Percentiles rank a stretch among this genome's conserved stretches.
Evolutionary conservation across 83 land plant species (phyloP).

Genomic region (Diphasiastrum complanatum): DNA sequence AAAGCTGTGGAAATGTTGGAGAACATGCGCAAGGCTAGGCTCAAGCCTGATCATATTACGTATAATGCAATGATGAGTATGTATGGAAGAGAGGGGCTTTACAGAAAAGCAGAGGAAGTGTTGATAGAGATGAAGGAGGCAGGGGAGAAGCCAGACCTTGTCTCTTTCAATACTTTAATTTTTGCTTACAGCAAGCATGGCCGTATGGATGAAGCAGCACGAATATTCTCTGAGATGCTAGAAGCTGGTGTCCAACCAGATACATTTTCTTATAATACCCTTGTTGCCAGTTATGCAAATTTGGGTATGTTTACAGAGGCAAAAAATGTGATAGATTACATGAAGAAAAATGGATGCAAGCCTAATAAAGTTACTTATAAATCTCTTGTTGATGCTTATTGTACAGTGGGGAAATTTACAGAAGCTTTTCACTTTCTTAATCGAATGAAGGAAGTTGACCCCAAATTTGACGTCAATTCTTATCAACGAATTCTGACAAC

Average conservation of each 20-base stretch:
- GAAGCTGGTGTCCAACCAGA: slow-evolving; percentile 61
- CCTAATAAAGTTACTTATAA: slow-evolving; percentile 68
- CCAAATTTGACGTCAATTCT: slow-evolving; percentile 5
- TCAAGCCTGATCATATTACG: slow-evolving; percentile 65
- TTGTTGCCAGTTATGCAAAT: slow-evolving; percentile 52
- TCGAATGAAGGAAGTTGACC: slow-evolving; percentile 17
- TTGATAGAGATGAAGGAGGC: slow-evolving; percentile 39
- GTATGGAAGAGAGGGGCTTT: slow-evolving; percentile 70
- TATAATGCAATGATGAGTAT: slow-evolving; percentile 82
- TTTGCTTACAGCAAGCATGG: slow-evolving; percentile 78
- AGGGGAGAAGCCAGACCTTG: slow-evolving; percentile 63
- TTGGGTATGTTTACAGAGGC: slow-evolving; percentile 63
- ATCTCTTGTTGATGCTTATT: slow-evolving; percentile 59
- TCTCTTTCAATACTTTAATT: slow-evolving; percentile 73
- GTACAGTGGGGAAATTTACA: slow-evolving; percentile 43
- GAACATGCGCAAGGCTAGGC: slow-evolving; percentile 38
- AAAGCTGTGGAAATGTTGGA: slow-evolving; percentile 53
- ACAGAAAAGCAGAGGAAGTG: slow-evolving; percentile 65
- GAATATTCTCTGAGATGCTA: slow-evolving; percentile 59
- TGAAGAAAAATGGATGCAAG: slow-evolving; percentile 66
- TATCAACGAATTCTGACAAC: slow-evolving; percentile 10
- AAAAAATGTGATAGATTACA: slow-evolving; percentile 55
- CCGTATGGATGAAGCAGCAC: slow-evolving; percentile 74
- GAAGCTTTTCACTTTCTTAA: slow-evolving; percentile 40
- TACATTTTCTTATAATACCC: slow-evolving; percentile 69